These are phyloP conservation scores for Diaporthe sp. DNA, from an alignment of 2,329 filamentous ascomycete species.

Conservation along the genomic window DNA sequence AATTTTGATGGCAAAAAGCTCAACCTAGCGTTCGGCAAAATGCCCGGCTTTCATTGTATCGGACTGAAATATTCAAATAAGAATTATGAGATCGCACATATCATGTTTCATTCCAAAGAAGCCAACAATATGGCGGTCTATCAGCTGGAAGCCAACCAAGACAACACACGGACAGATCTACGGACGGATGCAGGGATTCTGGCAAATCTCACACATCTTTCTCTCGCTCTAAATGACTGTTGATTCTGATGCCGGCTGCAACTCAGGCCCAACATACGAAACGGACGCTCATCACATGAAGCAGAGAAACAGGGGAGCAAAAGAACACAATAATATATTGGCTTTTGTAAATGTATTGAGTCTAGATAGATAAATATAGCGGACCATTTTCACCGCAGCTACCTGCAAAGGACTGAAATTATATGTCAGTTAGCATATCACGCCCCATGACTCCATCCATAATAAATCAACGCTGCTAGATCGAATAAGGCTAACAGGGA, in stretches of 20 bases:
- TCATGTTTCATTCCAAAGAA: too few relatives aligned
- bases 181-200: too few relatives aligned
- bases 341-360: neutral
- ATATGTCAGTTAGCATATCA: neutral
- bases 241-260: neutral
- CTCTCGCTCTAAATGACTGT: too few relatives aligned
- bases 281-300: neutral
- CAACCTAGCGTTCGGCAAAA: too few relatives aligned
- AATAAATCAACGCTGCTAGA: neutral
- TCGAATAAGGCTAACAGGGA: neutral
- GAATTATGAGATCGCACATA: too few relatives aligned
- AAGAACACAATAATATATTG: neutral
- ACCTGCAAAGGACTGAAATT: neutral
- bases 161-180: too few relatives aligned
- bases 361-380: neutral
- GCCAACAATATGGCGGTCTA: too few relatives aligned
- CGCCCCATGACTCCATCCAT: neutral
- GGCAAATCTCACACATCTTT: too few relatives aligned
- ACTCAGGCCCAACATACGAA: neutral
- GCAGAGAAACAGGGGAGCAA: neutral
- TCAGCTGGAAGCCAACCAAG: too few relatives aligned
- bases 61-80: too few relatives aligned
- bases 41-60: too few relatives aligned
- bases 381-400: neutral
- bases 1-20: too few relatives aligned